Conservation (phyloP, 2,329 filamentous ascomycete species). For the Geosmithia putterillii region DNA sequence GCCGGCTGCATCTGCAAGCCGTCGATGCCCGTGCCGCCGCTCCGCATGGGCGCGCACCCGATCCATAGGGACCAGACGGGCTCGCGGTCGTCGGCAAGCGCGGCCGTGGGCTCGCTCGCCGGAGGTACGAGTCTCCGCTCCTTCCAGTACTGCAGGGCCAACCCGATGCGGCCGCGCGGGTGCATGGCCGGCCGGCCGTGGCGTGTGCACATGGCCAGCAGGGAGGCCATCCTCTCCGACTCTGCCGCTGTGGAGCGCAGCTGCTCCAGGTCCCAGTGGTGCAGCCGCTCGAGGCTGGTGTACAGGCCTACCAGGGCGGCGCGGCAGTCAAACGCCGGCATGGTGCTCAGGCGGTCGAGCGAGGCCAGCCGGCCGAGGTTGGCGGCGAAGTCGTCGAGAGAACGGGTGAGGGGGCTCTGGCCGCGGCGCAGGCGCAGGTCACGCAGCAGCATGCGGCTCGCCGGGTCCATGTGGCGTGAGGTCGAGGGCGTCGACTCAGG, state of each 20-base stretch:
- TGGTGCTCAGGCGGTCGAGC: slow-evolving; percentile 59
- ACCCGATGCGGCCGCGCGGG: slow-evolving; percentile 50
- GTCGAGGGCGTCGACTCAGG: slow-evolving; percentile 46
- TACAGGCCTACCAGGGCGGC: slow-evolving; percentile 66
- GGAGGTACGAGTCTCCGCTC: slow-evolving; percentile 37
- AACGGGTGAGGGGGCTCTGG: slow-evolving; percentile 57
- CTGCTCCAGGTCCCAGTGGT: slow-evolving; percentile 55
- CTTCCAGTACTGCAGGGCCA: slow-evolving; percentile 71
- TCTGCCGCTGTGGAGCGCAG: slow-evolving; percentile 36
- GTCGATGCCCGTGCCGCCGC: slow-evolving; percentile 47
- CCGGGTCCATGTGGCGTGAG: slow-evolving; percentile 46
- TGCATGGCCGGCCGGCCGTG: slow-evolving; percentile 65
- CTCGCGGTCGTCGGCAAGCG: slow-evolving; percentile 25
- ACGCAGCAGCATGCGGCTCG: slow-evolving; percentile 51
- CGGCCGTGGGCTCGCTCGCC: slow-evolving; percentile 20
- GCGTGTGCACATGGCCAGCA: slow-evolving; percentile 53
- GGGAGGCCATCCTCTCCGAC: slow-evolving; percentile 34
- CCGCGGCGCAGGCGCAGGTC: slow-evolving; percentile 49
- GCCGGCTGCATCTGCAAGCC: slow-evolving; percentile 43
- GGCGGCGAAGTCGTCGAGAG: slow-evolving; percentile 54
- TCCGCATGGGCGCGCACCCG: slow-evolving; percentile 43
- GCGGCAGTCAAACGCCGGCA: slow-evolving; percentile 57
- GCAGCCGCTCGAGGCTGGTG: slow-evolving; percentile 55
- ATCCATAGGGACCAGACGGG: slow-evolving; percentile 57
- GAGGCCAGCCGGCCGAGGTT: slow-evolving; percentile 60